Evolutionary conservation across 768 basidiomycete species (phyloP).

Genomic region (Erythrobasidium yunnanense): DNA sequence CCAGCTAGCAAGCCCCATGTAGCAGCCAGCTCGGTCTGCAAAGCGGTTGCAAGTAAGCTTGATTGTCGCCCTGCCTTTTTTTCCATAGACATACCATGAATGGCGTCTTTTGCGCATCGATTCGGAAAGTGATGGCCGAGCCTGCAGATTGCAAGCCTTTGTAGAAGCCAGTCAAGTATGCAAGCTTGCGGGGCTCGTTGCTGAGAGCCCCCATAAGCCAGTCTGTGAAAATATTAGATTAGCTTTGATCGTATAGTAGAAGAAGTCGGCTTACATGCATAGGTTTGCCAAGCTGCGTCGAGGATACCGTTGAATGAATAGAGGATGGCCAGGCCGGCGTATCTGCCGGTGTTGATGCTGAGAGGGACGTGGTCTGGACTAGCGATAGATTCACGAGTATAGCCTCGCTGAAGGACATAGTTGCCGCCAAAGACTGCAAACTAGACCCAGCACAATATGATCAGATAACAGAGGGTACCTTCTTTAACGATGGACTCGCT

Average conservation of each 20-base stretch:
- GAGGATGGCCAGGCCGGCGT: conserved; percentile 4
- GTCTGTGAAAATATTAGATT: too few species aligned
- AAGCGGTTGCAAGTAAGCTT: not conserved
- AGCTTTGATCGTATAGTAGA: not conserved
- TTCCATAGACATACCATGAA: conserved; percentile 1
- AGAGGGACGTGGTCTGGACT: not conserved
- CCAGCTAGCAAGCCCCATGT: conserved; percentile 15
- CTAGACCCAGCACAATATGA: not conserved
- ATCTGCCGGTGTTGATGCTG: conserved; percentile 8
- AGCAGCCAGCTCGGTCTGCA: conserved; percentile 13
- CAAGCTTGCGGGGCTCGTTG: conserved; percentile 14
- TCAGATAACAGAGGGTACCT: not conserved
- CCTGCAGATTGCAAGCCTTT: conserved; percentile 11
- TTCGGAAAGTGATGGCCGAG: conserved; percentile 22
- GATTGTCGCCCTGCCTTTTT: not conserved
- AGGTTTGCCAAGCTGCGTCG: conserved; percentile 23
- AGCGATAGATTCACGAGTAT: not conserved
- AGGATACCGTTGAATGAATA: conserved; percentile 20
- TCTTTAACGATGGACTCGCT: not conserved
- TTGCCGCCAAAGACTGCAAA: conserved; percentile 13
- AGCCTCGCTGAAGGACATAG: not conserved
- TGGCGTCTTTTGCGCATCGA: conserved; percentile 18
- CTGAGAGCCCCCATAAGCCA: conserved; percentile 18
- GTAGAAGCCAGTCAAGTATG: conserved; percentile 17
- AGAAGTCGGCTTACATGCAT: conserved; percentile 2